Percentiles rank a stretch among this genome's conserved stretches.
Evolutionary conservation across 2,329 filamentous ascomycete genomes (phyloP).

Genomic region (Reticulascus tulasneorum): DNA sequence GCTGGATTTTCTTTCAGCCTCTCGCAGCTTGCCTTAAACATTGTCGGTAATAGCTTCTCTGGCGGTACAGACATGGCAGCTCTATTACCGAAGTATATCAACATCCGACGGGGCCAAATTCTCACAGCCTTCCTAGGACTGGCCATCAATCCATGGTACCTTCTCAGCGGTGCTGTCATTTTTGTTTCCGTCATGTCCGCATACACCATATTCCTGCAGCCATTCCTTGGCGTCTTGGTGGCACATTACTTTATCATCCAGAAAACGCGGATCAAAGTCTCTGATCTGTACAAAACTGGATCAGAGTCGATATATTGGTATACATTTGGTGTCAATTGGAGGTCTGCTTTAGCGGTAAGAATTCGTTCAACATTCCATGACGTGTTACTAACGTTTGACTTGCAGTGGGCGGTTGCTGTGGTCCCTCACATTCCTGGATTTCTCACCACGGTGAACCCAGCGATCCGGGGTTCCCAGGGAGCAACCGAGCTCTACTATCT

Average conservation of each 20-base stretch:
- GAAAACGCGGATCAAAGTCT: conserved; percentile 29
- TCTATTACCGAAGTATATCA: conserved; percentile 31
- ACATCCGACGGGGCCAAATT: conserved; percentile 34
- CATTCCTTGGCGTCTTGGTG: conserved; percentile 36
- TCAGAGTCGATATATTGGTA: conserved; percentile 35
- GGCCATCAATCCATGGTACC: conserved; percentile 33
- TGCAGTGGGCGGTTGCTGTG: conserved; percentile 34
- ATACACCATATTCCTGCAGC: conserved; percentile 33
- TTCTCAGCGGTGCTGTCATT: conserved; percentile 30
- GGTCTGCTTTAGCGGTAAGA: conserved; percentile 33
- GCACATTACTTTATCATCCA: conserved; percentile 29
- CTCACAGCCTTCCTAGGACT: conserved; percentile 30
- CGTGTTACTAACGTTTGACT: background rate
- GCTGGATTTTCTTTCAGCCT: conserved; percentile 29
- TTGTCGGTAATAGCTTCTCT: conserved; percentile 31
- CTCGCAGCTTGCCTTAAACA: conserved; percentile 33
- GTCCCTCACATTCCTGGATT: conserved; percentile 38
- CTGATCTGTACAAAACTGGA: conserved; percentile 28
- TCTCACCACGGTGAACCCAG: conserved; percentile 30
- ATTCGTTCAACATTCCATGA: background rate
- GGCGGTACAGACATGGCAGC: conserved; percentile 36
- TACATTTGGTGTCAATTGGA: conserved; percentile 34
- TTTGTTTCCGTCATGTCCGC: conserved; percentile 32
- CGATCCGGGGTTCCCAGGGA: too few species aligned
- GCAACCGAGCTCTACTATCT: too few species aligned